Base-by-base conservation (phyloP, 2,329 filamentous ascomycete species). In the Fonsecaea multimorphosa region DNA sequence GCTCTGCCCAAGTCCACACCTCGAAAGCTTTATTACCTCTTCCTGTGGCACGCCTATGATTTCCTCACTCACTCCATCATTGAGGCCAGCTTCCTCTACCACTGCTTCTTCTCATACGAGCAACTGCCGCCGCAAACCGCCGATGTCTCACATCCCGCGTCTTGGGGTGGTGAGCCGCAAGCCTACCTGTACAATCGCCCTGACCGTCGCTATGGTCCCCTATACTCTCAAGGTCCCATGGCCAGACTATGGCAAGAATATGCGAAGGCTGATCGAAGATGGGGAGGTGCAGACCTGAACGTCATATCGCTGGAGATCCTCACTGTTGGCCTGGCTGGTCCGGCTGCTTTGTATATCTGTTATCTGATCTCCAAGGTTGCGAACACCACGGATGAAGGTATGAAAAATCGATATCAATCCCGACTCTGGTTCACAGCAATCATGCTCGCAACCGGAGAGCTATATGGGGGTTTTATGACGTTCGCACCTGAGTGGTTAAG, bases 31-130 rank as follows among this genome's bases (percentile, higher is more conserved):
- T 69, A 72, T 46, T 81, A 91, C 75, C 88, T 97, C 70, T 97
- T 97, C 84, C 86, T 96, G 79, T 97, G 94, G 94, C 93, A 97
- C 81, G 85, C 91, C 40, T 96, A 96, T 80, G 93, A 97, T 78
- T 92, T 92, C 34, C 85, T 97, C 51, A 94, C 93, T 74, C 95
- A 99, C 81, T 87, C 96, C 78, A 83, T 92, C 76, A 90, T 98
- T 76, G 94, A 98, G 81, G 93, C 92, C 61, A 90, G 88, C 74
- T 98, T 92, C 79, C 87, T 97, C 27, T 97, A 93, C 84, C 92
- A 96, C 80, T 96, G 92, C 82, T 96, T 98, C 85, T 94, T 93
- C 84, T 84, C 84, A 71, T 87, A 82, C 73, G 78, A 79, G 55
- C 73, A 77, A 22, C 76, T 85, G 44, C 78, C 81, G 7, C 77